Evolutionary conservation across 768 basidiomycete species (phyloP), one percentile per base, ranked within the genome.

Genomic region (Leucosporidium scottii): DNA sequence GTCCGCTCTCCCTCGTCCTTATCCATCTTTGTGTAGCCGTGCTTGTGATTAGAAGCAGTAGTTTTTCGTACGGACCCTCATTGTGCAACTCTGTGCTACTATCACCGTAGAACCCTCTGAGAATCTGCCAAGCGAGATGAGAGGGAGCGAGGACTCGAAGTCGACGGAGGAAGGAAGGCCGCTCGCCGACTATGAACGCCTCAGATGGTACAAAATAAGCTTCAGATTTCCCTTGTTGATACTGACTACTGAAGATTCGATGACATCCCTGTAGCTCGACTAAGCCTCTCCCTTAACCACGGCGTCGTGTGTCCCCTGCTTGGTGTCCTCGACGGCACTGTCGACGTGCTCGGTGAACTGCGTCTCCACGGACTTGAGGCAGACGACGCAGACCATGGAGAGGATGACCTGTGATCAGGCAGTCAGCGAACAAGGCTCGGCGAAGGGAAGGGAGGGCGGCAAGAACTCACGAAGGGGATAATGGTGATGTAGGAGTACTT

Each of bases 271-370:
- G 34, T 10, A 34, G 5, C 34, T 4, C 34, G 34, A 34, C 39
- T 44, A 6, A 44, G 39, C 39, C 39, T 44, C 39, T 3, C 39
- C 21, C 51, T 65, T 17, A 13, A 27, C 15, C 30, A 50, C 23
- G 55, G 65, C 59, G 68, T 65, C 47, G 31, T 69, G 18, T 48
- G 31, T 27, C 64, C 63, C 2, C 6, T 15, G 28, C 61, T 69
- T 55, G 27, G 53, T 28, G 27, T 54, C 25, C 53, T 17, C 53
- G 25, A 27, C 25, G 9, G 25, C 53, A 27, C 23, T 27, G 27
- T 54, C 15, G 17, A 54, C 53, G 5, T 28, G 25, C 25, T 54
- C 28, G 27, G 25, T 28, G 6, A 54, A 25, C 25, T 17, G 25
- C 1, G 53, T 28, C 53, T 54, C 53, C 9, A 54, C 53, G 3